phyloP scores from a whole-genome alignment of 202 grass and related monocot genomes.

The Panicum virgatum region DNA sequence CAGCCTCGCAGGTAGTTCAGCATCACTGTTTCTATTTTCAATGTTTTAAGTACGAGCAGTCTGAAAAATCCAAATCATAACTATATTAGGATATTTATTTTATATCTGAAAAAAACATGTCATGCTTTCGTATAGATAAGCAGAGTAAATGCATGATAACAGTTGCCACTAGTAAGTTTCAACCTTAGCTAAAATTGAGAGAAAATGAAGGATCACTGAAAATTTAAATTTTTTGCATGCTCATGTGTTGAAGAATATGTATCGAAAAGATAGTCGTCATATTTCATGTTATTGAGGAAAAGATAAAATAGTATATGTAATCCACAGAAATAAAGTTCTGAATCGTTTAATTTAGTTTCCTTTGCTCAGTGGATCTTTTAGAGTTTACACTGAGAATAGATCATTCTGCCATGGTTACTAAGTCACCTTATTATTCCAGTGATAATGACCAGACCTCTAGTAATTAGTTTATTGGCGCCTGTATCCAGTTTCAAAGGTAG shows the following conservation, averaged over 20 bases:
- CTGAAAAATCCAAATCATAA: conserved; percentile 16
- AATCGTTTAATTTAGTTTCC: conserved; percentile 14
- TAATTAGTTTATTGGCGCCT: neutral
- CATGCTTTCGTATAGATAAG: neutral
- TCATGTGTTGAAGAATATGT: neutral
- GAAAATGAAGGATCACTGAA: neutral
- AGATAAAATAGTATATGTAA: neutral
- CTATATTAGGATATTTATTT: conserved; percentile 7
- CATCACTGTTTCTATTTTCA: conserved; percentile 26
- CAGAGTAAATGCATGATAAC: neutral
- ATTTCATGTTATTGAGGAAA: conserved; percentile 12
- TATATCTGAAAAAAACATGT: neutral
- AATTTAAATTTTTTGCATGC: neutral
- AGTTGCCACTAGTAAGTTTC: conserved; percentile 25
- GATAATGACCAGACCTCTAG: neutral
- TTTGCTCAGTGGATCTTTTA: neutral
- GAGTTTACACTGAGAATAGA: neutral
- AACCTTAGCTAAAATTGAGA: neutral
- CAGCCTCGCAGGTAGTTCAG: conserved; percentile 61
- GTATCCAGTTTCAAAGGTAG: neutral
- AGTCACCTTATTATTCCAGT: no score
- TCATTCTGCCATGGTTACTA: no score
- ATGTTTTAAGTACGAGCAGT: neutral
- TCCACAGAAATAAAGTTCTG: neutral
- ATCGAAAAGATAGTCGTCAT: neutral